Conservation (phyloP, 1,284 basidiomycete species). For the Pyrrhoderma noxium region DNA sequence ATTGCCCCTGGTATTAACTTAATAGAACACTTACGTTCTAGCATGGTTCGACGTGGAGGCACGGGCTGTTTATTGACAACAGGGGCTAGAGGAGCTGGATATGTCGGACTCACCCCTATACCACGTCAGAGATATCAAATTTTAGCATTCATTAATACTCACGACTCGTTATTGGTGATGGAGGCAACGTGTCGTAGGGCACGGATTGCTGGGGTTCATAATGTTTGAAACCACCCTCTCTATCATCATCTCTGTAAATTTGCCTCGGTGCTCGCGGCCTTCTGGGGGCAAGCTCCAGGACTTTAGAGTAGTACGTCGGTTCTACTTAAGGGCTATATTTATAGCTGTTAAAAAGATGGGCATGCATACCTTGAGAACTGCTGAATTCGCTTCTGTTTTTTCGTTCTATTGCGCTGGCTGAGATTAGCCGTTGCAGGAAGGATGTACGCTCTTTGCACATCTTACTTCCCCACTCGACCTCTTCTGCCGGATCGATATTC, state of each 20-base stretch:
- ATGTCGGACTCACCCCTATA: too few species aligned
- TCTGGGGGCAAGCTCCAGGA: conserved; percentile 16
- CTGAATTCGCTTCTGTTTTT: conserved; percentile 8
- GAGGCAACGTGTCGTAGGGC: background rate
- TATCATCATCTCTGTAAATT: conserved; percentile 15
- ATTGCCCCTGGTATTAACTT: too few species aligned
- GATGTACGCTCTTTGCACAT: conserved; percentile 34
- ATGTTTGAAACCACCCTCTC: conserved; percentile 15
- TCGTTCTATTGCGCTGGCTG: conserved; percentile 14
- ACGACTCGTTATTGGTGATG: background rate
- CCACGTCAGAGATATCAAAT: background rate
- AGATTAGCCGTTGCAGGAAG: conserved; percentile 35
- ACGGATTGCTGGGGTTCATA: conserved; percentile 11
- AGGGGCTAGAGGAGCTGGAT: background rate
- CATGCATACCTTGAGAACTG: conserved; percentile 11
- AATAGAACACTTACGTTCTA: conserved; percentile 18
- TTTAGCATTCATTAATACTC: background rate
- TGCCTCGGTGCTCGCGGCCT: conserved; percentile 16
- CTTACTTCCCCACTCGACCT: conserved; percentile 34
- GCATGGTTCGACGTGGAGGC: conserved; percentile 14
- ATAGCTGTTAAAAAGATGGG: background rate
- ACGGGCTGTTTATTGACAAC: background rate
- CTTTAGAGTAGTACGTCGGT: conserved; percentile 3
- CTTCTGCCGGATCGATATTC: conserved; percentile 36
- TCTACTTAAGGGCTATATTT: background rate